These are phyloP conservation scores for Coccomyxa sp. DNA, from an alignment of 139 green algal species.

Conservation along the genomic window DNA sequence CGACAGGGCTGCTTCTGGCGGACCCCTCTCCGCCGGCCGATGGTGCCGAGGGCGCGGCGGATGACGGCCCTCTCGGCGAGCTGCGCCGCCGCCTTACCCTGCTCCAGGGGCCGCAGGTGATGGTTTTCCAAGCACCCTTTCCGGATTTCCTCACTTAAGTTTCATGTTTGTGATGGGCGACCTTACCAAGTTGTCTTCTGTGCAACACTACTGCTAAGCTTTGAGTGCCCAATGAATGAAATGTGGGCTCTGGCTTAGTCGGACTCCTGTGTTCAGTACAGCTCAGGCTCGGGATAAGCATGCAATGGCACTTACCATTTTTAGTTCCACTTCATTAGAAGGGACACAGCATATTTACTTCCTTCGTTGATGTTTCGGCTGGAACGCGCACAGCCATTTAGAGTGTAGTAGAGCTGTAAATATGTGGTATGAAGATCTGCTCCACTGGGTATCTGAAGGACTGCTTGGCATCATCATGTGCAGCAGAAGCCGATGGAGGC, in stretches of 20 bases:
- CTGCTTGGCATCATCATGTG: not conserved
- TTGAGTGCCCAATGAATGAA: not conserved
- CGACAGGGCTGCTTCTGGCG: constrained; percentile 31
- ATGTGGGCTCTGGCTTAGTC: too few species aligned
- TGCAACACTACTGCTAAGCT: not conserved
- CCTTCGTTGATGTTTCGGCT: too few species aligned
- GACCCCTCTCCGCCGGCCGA: not conserved
- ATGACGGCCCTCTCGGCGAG: constrained; percentile 4
- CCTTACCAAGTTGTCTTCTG: not conserved
- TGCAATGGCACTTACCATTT: too few species aligned
- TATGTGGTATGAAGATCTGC: too few species aligned
- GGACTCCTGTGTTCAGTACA: too few species aligned
- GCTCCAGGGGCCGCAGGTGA: constrained; percentile 11
- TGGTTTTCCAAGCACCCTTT: not conserved
- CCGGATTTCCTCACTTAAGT: not conserved
- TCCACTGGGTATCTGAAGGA: too few species aligned
- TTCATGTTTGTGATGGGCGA: not conserved
- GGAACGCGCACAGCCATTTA: too few species aligned
- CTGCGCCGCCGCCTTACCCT: constrained; percentile 6
- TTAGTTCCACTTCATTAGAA: too few species aligned
- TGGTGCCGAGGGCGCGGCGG: not conserved
- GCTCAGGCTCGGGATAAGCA: too few species aligned
- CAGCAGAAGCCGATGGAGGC: not conserved
- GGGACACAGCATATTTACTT: too few species aligned
- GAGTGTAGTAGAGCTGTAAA: too few species aligned